phyloP scores from a whole-genome alignment of 495 filamentous ascomycete species.

The Penicillium subrubescens region DNA sequence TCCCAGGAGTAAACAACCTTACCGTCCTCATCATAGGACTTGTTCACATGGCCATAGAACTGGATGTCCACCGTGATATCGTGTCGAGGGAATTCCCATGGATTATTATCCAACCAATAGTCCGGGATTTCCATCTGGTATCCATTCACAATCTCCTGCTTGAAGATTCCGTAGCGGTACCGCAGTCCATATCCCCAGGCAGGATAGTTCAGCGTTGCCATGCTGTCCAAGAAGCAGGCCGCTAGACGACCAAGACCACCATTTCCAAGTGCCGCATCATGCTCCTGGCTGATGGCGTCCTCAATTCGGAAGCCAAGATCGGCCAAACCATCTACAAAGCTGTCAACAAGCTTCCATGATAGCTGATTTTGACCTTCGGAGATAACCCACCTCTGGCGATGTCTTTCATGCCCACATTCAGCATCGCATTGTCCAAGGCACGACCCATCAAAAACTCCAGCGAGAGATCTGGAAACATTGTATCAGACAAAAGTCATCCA shows the following conservation, averaged over 20 bases:
- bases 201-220: slow-evolving; percentile 91
- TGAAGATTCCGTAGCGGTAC: slow-evolving; percentile 98
- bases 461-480: slow-evolving; percentile 64
- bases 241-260: slow-evolving; percentile 93
- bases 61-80: slow-evolving; percentile 95
- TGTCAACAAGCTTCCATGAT: not conserved
- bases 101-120: slow-evolving; percentile 99
- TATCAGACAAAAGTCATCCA: not conserved
- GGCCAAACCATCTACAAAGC: slow-evolving; percentile 65
- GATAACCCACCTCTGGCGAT: slow-evolving; percentile 65
- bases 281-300: slow-evolving; percentile 91
- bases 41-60: slow-evolving; percentile 85
- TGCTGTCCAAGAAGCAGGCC: slow-evolving; percentile 93
- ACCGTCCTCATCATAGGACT: slow-evolving; percentile 72
- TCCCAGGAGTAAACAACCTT: slow-evolving; percentile 77
- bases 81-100: slow-evolving; percentile 96
- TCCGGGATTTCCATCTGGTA: slow-evolving; percentile 98
- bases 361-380: not conserved
- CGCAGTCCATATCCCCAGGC: slow-evolving; percentile 97
- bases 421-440: slow-evolving; percentile 96
- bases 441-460: slow-evolving; percentile 97
- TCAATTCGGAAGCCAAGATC: slow-evolving; percentile 97
- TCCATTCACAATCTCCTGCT: slow-evolving; percentile 96
- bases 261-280: slow-evolving; percentile 95
- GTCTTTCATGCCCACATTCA: slow-evolving; percentile 89